Evolutionary conservation across 2,329 filamentous ascomycete genomes (phyloP), one percentile per base, ranked within the genome.

Genomic region (Colletotrichum sp.): DNA sequence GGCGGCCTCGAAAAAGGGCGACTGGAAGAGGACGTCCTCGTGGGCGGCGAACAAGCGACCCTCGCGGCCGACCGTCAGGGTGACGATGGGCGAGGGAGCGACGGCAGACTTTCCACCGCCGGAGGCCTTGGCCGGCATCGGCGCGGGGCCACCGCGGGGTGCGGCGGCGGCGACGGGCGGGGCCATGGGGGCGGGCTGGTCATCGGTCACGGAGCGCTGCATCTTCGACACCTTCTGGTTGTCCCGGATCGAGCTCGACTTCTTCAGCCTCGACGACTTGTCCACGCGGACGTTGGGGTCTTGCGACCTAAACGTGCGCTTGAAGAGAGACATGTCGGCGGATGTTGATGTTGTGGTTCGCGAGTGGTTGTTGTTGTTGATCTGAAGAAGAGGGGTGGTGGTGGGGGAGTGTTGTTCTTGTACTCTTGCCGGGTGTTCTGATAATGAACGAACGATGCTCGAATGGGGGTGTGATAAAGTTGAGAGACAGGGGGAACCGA

Each of bases 11-110:
- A 98, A 98, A 86, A 95, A 98, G 79, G 95, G 94, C 84, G 95
- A 96, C 86, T 95, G 92, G 83, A 92, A 92, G 79, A 98, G 92
- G 82, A 98, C 93, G 87, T 98, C 95, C 90, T 98, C 95, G 87
- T 98, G 96, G 83, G 96, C 96, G 81, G 96, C 96, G 90, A 98
- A 98, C 85, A 98, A 90, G 82, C 96, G 94, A 84, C 94, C 94
- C 82, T 98, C 96, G 81, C 88, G 88, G 81, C 96, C 96, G 83
- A 98, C 93, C 80, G 94, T 93, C 81, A 98, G 89, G 77, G 96
- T 98, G 86, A 98, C 90, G 86, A 98, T 98, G 82, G 96, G 94
- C 77, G 92, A 92, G 78, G 89, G 87, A 63, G 86, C 80, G 76
- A 84, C 78, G 77, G 82, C 78, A 74, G 82, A 78, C 57, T 77